Conservation (phyloP, 495 filamentous ascomycete species). For the Neurospora pannonica region DNA sequence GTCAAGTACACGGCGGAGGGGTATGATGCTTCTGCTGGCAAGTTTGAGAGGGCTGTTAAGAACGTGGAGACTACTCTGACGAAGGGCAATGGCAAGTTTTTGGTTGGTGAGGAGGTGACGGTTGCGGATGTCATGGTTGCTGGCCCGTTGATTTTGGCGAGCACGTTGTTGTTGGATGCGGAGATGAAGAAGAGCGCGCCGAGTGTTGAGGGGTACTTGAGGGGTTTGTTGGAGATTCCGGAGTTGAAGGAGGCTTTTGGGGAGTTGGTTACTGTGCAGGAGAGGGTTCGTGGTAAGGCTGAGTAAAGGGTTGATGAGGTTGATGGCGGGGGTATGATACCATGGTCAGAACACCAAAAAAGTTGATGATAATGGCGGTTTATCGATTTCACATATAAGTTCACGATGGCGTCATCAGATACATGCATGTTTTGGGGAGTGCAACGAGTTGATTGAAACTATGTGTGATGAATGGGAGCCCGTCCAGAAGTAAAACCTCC, state of each 20-base stretch:
- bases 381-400: background rate
- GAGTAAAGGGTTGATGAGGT: background rate
- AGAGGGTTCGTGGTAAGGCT: constrained; percentile 5
- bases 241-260: constrained; percentile 44
- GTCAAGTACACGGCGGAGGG: constrained; percentile 28
- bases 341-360: background rate
- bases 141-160: constrained; percentile 27
- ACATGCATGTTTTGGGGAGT: background rate
- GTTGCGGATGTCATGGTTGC: constrained; percentile 46
- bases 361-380: background rate
- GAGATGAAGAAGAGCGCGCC: constrained; percentile 42
- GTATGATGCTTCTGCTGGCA: constrained; percentile 22
- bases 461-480: background rate
- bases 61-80: constrained; percentile 34
- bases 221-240: constrained; percentile 31
- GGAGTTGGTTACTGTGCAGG: constrained; percentile 35
- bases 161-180: constrained; percentile 36
- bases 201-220: constrained; percentile 33
- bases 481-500: background rate
- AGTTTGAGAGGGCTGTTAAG: constrained; percentile 25
- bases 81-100: constrained; percentile 30
- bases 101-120: constrained; percentile 40
- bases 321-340: background rate
- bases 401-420: background rate
- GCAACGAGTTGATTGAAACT: background rate